Evolutionary conservation across 202 grass and related monocot species (phyloP).

Genomic region (Panicum virgatum): DNA sequence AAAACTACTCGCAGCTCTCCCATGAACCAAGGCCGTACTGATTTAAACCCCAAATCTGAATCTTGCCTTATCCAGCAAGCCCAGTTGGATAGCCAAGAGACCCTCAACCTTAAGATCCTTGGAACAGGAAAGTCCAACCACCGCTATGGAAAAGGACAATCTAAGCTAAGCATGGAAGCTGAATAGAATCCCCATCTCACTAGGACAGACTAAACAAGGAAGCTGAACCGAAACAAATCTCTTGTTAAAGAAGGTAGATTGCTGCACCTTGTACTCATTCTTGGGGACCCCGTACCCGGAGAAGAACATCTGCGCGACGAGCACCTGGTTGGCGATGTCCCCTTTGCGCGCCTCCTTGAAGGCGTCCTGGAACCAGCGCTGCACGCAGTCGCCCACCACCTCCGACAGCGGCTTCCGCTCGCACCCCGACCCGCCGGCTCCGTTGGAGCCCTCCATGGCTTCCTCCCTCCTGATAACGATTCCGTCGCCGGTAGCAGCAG

Average conservation of each 20-base stretch:
- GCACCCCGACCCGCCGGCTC: neutral
- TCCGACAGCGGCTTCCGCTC: conserved; percentile 55
- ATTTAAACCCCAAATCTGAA: neutral
- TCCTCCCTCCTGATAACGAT: neutral
- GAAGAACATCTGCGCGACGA: conserved; percentile 86
- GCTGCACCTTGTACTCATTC: conserved; percentile 57
- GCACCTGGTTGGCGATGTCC: conserved; percentile 66
- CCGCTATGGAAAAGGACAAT: neutral
- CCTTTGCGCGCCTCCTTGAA: conserved; percentile 62
- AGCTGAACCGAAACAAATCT: neutral
- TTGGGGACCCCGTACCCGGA: conserved; percentile 65
- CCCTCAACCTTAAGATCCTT: neutral
- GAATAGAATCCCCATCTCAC: conserved; percentile 15
- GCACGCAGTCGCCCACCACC: conserved; percentile 69
- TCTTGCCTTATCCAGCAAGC: neutral
- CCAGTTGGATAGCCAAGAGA: neutral
- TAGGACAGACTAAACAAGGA: neutral
- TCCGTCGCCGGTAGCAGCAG: neutral
- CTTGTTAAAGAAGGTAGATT: neutral
- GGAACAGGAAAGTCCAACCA: neutral
- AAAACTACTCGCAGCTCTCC: neutral
- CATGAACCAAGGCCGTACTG: neutral
- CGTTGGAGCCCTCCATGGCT: conserved; percentile 30
- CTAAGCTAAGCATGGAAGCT: neutral
- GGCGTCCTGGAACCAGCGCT: conserved; percentile 80